Conservation (phyloP, 2,329 filamentous ascomycete genomes). For the Pleomassaria siparia region DNA sequence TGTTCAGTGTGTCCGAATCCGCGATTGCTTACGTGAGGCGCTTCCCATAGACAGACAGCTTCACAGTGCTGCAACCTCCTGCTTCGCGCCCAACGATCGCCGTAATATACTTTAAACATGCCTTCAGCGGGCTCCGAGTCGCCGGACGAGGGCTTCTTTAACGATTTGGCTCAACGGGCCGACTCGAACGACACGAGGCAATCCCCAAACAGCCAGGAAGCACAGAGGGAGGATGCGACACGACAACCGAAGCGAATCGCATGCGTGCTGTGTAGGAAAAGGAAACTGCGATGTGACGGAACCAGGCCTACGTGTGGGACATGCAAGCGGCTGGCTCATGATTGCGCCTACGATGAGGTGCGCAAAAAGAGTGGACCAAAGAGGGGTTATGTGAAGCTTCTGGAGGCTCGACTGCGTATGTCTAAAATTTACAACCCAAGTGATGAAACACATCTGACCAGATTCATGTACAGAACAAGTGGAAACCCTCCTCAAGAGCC, state of each 20-base stretch:
- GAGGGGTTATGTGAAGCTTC: constrained; percentile 88
- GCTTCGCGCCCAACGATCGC: constrained; percentile 8
- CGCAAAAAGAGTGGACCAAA: constrained; percentile 94
- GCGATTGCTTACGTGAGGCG: constrained; percentile 22
- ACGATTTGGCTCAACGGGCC: constrained; percentile 54
- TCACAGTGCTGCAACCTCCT: constrained; percentile 2
- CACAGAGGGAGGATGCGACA: constrained; percentile 44
- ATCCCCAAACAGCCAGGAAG: constrained; percentile 44
- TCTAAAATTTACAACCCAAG: constrained; percentile 14
- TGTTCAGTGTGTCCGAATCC: constrained; percentile 7
- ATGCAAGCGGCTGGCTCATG: constrained; percentile 81
- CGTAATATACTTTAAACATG: constrained; percentile 22
- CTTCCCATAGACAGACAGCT: constrained; percentile 7
- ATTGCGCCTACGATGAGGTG: constrained; percentile 88
- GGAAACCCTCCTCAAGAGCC: constrained; percentile 82
- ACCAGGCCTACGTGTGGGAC: constrained; percentile 82
- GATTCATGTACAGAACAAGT: constrained; percentile 71
- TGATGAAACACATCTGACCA: constrained; percentile 13
- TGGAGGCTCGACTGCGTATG: constrained; percentile 90
- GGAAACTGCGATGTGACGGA: constrained; percentile 90
- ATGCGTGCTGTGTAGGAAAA: constrained; percentile 89
- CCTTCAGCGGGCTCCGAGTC: constrained; percentile 34
- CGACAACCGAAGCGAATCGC: constrained; percentile 77
- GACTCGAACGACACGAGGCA: constrained; percentile 25
- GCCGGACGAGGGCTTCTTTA: constrained; percentile 56